Evolutionary conservation across 164 flowering plant genomes (phyloP), one percentile per base, ranked within the genome.

Genomic region (Umbilicus rupestris): DNA sequence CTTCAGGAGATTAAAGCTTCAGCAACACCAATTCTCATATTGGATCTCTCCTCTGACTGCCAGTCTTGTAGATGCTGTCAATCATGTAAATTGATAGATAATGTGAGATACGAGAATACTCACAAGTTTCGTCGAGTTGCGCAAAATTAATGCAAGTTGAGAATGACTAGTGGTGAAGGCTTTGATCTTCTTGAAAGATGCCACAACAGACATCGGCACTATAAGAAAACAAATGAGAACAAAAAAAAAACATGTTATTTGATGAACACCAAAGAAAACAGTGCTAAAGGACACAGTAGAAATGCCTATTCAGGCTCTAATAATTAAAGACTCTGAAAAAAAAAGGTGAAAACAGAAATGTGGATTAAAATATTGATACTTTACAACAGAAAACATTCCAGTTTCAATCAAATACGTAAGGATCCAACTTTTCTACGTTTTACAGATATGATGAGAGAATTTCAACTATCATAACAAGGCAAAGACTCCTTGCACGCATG

Each of bases 111-210:
- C 7, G 22, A 8, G 62, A 55, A 69, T 22, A 73, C 88, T 86
- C 69, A 94, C 98, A 72, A 90, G 95, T 79, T 87, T 94, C 33
- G 80, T 72, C 10, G 98, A 94, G 72, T 75, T 79, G 73, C 87
- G 74, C 57, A 94, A 77, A 74, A 87, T 79, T 64, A 73, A 64
- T 58, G 95, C 91, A 75, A 94, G 96, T 73, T 89, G 90, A 24
- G 89, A 69, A 71, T 76, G 76, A 74, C 79, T 79, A 63, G 71
- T 80, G 55, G 82, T 77, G 63, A 80, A 76, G 49, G 92, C 80
- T 81, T 86, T 91, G 59, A 94, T 87, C 85, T 94, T 94, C 81
- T 94, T 94, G 71, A 94, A 90, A 62, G 99, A 84, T 67, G 87
- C 85, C 78, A 94, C 95, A 44, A 89, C 87, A 70, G 91, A 84